Evolutionary conservation across 2,329 filamentous ascomycete genomes (phyloP).

Genomic region (Didymosphaeria variabile): DNA sequence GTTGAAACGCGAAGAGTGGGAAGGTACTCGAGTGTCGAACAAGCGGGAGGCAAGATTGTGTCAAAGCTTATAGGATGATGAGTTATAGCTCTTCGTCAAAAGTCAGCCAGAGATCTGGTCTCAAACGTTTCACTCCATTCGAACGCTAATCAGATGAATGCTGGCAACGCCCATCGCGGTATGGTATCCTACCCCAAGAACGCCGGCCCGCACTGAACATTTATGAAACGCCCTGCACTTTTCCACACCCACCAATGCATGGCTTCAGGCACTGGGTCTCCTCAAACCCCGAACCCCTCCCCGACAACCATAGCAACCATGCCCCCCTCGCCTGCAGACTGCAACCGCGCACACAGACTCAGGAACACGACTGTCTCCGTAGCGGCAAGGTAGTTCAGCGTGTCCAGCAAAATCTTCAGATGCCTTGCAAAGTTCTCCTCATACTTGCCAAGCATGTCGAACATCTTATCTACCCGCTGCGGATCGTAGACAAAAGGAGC

Average conservation of each 20-base stretch:
- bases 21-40: too few relatives aligned
- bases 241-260: background rate
- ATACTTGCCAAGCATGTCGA: conserved; percentile 89
- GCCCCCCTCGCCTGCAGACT: conserved; percentile 78
- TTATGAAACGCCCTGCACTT: background rate
- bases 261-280: background rate
- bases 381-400: conserved; percentile 94
- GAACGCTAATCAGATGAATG: background rate
- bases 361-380: conserved; percentile 96
- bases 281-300: conserved; percentile 24
- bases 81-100: too few relatives aligned
- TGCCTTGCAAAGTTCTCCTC: conserved; percentile 93
- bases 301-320: conserved; percentile 29
- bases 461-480: conserved; percentile 74
- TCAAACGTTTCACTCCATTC: background rate
- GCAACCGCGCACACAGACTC: conserved; percentile 83
- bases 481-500: conserved; percentile 62
- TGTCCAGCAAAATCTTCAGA: conserved; percentile 91
- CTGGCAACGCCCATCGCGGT: background rate
- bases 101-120: background rate
- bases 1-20: too few relatives aligned
- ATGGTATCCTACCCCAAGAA: background rate
- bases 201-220: background rate
- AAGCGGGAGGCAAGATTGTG: too few relatives aligned
- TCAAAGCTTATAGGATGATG: too few relatives aligned